Percentiles rank a stretch among this genome's conserved stretches.
These are phyloP conservation scores for Akebia trifoliata DNA, from an alignment of 164 flowering plant genomes.

Conservation along the genomic window DNA sequence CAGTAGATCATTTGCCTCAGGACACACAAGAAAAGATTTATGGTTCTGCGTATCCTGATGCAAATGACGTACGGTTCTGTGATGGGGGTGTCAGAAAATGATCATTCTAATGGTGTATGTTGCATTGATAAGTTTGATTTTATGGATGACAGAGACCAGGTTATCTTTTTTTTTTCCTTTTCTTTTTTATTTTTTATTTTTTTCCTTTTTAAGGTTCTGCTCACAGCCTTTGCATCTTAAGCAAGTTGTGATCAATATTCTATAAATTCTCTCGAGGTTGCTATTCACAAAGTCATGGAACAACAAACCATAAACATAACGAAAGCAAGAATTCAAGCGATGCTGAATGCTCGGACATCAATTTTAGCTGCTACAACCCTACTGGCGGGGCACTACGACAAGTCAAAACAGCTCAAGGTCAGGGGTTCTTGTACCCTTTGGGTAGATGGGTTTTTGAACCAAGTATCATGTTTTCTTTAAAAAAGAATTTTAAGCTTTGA, in stretches of 20 bases:
- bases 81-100: too few species aligned
- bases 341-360: conserved; percentile 92
- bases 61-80: too few species aligned
- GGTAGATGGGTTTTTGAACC: conserved; percentile 2
- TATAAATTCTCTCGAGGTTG: conserved; percentile 50
- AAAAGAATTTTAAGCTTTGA: too few species aligned
- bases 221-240: not conserved
- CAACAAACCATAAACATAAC: conserved; percentile 98
- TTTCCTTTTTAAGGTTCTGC: too few species aligned
- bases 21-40: too few species aligned
- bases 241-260: conserved; percentile 6
- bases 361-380: conserved; percentile 94
- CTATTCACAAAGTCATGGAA: conserved; percentile 99
- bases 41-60: too few species aligned
- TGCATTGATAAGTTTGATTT: conserved; percentile 99
- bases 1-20: too few species aligned
- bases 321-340: conserved; percentile 97
- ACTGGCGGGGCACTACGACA: conserved; percentile 95
- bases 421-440: too few species aligned
- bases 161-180: conserved; percentile 15
- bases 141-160: conserved; percentile 96
- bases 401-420: conserved; percentile 90
- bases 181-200: not conserved
- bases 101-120: conserved; percentile 90
- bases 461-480: too few species aligned